Evolutionary conservation across 73 alveolate genomes (phyloP).

Genomic region (Paramecium octaurelia): DNA sequence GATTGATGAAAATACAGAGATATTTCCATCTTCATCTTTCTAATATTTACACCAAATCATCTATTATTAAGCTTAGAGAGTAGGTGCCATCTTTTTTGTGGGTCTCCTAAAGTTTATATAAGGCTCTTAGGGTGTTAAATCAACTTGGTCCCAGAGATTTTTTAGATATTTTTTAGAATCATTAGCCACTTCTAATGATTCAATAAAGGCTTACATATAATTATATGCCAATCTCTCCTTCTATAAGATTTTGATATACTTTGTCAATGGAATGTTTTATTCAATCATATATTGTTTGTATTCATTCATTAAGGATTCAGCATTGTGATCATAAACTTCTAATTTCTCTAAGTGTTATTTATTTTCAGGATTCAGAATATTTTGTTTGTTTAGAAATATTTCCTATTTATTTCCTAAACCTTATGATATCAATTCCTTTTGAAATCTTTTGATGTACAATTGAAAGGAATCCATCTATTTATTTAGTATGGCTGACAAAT

Average conservation of each 20-base stretch:
- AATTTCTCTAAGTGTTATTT: not conserved
- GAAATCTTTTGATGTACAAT: not conserved
- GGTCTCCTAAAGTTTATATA: not conserved
- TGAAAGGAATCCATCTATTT: not conserved
- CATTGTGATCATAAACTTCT: not conserved
- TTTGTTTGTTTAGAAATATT: not conserved
- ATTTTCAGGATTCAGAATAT: not conserved
- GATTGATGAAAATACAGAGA: not conserved
- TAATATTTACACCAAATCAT: constrained; percentile 12
- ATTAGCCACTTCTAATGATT: constrained; percentile 7
- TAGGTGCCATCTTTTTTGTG: not conserved
- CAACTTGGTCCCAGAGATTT: not conserved
- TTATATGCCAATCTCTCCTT: not conserved
- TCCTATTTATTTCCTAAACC: not conserved
- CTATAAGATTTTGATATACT: not conserved
- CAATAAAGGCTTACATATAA: not conserved
- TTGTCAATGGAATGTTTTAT: not conserved
- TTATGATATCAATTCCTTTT: not conserved
- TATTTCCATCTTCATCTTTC: not conserved
- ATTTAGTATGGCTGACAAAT: not conserved
- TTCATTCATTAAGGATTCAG: not conserved
- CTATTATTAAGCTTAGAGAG: not conserved
- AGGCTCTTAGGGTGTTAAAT: not conserved
- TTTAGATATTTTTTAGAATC: not conserved
- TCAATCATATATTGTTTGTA: not conserved